phyloP scores from a whole-genome alignment of 495 filamentous ascomycete species.

The Daldinia concentrica region DNA sequence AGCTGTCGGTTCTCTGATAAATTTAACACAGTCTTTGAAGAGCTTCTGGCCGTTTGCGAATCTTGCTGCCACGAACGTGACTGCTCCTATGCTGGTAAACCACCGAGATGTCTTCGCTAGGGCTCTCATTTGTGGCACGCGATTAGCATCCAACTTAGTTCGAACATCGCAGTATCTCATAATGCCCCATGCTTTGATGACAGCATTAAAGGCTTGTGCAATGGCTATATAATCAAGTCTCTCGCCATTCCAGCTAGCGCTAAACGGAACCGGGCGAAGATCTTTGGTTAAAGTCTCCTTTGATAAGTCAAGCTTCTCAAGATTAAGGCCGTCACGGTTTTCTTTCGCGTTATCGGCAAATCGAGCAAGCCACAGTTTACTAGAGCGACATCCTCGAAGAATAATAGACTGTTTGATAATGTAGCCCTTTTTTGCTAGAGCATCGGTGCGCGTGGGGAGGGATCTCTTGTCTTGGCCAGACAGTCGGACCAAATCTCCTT shows the following conservation, averaged over 20 bases:
- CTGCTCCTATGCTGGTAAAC: constrained; percentile 72
- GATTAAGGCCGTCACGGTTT: constrained; percentile 39
- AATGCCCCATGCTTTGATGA: constrained; percentile 58
- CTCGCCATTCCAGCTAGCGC: constrained; percentile 59
- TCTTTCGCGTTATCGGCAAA: constrained; percentile 49
- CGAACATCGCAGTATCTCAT: constrained; percentile 69
- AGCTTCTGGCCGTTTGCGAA: constrained; percentile 55
- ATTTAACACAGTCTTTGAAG: constrained; percentile 73
- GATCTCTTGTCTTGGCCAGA: constrained; percentile 92
- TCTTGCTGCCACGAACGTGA: constrained; percentile 73
- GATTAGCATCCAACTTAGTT: constrained; percentile 64
- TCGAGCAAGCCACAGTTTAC: constrained; percentile 66
- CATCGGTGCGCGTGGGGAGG: constrained; percentile 81
- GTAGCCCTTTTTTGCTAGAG: constrained; percentile 79
- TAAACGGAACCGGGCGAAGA: constrained; percentile 58
- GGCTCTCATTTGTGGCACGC: constrained; percentile 71
- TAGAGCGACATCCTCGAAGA: constrained; percentile 71
- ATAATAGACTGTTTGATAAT: constrained; percentile 81
- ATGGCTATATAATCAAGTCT: constrained; percentile 62
- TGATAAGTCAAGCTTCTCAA: constrained; percentile 46
- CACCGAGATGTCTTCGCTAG: constrained; percentile 74
- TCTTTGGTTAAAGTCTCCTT: constrained; percentile 49
- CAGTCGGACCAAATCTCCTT: constrained; percentile 76
- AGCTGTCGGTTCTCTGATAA: constrained; percentile 74
- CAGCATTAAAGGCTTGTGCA: constrained; percentile 57